Evolutionary conservation across 495 filamentous ascomycete species (phyloP).

Genomic region (Mytilinidion resinicola): DNA sequence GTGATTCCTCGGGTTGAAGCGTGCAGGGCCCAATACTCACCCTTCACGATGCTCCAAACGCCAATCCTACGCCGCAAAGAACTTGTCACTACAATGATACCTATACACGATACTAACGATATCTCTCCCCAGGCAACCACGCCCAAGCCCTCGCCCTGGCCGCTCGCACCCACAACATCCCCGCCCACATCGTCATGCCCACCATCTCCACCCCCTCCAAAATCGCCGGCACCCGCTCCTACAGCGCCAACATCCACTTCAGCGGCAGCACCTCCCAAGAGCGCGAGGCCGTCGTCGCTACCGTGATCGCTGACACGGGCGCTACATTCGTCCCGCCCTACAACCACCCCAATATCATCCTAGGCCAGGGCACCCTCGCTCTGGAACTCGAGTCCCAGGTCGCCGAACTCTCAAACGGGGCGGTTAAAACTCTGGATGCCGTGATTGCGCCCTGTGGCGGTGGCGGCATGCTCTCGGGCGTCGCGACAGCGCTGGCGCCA

Average conservation of each 20-base stretch:
- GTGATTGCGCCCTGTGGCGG: constrained; percentile 84
- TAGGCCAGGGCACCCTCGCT: constrained; percentile 83
- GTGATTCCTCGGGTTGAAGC: neutral
- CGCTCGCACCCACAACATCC: constrained; percentile 56
- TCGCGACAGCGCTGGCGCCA: constrained; percentile 65
- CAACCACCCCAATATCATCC: constrained; percentile 82
- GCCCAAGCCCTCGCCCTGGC: constrained; percentile 91
- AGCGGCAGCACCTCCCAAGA: constrained; percentile 73
- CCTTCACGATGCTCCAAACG: neutral
- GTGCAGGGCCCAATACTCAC: neutral
- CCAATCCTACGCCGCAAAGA: constrained; percentile 1
- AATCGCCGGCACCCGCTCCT: constrained; percentile 69
- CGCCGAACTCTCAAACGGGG: constrained; percentile 29
- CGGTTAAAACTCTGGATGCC: constrained; percentile 53
- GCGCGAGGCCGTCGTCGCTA: constrained; percentile 66
- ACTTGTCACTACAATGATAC: neutral
- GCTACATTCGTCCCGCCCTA: constrained; percentile 83
- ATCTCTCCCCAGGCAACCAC: constrained; percentile 65
- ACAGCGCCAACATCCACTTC: constrained; percentile 76
- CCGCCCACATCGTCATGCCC: constrained; percentile 88
- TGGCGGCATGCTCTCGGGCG: constrained; percentile 79
- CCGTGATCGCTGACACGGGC: constrained; percentile 61
- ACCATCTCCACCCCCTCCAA: constrained; percentile 73
- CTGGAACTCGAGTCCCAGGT: constrained; percentile 77
- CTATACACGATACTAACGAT: too few species aligned